phyloP scores from a whole-genome alignment of 805 yeast species.

The Blastobotrys chiropterorum region DNA sequence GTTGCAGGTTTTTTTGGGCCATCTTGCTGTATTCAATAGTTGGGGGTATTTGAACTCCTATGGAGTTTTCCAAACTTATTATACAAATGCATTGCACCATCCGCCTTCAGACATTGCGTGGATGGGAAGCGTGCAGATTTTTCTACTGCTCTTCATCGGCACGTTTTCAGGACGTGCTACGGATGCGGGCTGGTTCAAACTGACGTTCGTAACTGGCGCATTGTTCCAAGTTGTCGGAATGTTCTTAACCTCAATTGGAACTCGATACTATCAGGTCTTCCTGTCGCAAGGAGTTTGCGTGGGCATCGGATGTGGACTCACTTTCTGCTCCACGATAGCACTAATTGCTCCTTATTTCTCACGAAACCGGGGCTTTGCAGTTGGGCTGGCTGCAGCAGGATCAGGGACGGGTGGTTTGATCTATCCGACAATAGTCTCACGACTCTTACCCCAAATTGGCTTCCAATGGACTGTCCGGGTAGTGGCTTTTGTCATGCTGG shows the following conservation, averaged over 20 bases:
- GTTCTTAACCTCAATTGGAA: constrained; percentile 32
- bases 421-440: constrained; percentile 42
- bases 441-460: constrained; percentile 38
- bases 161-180: constrained; percentile 26
- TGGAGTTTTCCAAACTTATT: constrained; percentile 28
- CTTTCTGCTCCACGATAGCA: constrained; percentile 41
- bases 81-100: constrained; percentile 19
- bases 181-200: constrained; percentile 24
- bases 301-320: constrained; percentile 39
- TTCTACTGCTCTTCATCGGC: constrained; percentile 23
- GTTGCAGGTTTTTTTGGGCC: constrained; percentile 15
- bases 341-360: constrained; percentile 42
- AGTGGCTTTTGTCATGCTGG: constrained; percentile 37
- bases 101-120: constrained; percentile 29
- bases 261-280: constrained; percentile 44
- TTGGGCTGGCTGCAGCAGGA: constrained; percentile 42
- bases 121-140: constrained; percentile 31
- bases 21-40: constrained; percentile 15
- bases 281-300: constrained; percentile 45
- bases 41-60: constrained; percentile 23
- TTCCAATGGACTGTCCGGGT: constrained; percentile 45
- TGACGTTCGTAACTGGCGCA: constrained; percentile 20
- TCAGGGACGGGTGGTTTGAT: constrained; percentile 46
- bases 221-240: constrained; percentile 23
- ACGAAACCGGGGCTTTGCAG: constrained; percentile 38